These are phyloP conservation scores for Arthroderma sp. DNA, from an alignment of 2,329 filamentous ascomycete genomes.

Conservation along the genomic window DNA sequence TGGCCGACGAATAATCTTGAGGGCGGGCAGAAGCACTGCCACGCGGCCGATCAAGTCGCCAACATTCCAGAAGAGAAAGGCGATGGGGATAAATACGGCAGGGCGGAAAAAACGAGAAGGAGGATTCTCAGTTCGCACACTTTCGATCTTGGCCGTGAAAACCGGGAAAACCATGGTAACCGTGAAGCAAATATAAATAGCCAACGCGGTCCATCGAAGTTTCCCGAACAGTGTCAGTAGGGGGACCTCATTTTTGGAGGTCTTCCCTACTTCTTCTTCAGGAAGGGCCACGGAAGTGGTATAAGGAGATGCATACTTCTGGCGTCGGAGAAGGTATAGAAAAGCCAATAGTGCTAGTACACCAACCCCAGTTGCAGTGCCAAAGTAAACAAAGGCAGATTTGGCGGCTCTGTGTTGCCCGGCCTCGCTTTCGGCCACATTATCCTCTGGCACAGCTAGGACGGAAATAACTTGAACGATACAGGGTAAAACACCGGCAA, in stretches of 20 bases:
- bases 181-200: slow-evolving; percentile 67
- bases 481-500: slow-evolving; percentile 81
- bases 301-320: slow-evolving; percentile 4
- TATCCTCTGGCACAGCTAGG: slow-evolving; percentile 45
- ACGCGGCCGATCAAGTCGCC: slow-evolving; percentile 73
- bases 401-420: slow-evolving; percentile 40
- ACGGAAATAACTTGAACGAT: slow-evolving; percentile 78
- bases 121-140: slow-evolving; percentile 34
- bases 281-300: slow-evolving; percentile 33
- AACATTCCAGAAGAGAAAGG: slow-evolving; percentile 84
- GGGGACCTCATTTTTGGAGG: slow-evolving; percentile 36
- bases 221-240: slow-evolving; percentile 60
- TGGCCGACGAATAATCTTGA: slow-evolving; percentile 48
- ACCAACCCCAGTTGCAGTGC: slow-evolving; percentile 71
- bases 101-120: slow-evolving; percentile 50
- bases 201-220: slow-evolving; percentile 62
- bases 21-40: slow-evolving; percentile 44
- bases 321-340: slow-evolving; percentile 50
- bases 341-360: slow-evolving; percentile 58
- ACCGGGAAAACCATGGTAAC: slow-evolving; percentile 93
- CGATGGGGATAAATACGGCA: slow-evolving; percentile 73
- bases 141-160: slow-evolving; percentile 60
- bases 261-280: slow-evolving; percentile 22
- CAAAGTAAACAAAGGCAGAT: slow-evolving; percentile 80
- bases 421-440: slow-evolving; percentile 22